Base-by-base conservation (phyloP, 176 grass and related monocot species). In the Otatea glauca region DNA sequence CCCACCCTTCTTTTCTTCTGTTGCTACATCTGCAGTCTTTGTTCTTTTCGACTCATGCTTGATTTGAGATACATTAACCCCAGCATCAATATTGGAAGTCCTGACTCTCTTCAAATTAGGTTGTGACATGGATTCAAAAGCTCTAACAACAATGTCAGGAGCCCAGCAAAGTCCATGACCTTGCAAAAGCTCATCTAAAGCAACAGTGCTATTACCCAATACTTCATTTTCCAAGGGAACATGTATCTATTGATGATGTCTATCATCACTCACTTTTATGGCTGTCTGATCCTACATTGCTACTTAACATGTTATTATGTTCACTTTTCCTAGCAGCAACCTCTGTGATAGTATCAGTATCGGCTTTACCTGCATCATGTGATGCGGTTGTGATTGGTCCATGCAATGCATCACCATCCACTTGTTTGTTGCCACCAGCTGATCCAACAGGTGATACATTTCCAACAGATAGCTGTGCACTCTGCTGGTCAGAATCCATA, bases 131-230 rank as follows among this genome's bases (percentile, higher is more conserved):
- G 38, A 59, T 48, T 74, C 75, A 84, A 75, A 70, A 87, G 76
- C 21, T 56, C 23, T 38, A 85, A 62, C 34, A 68, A 70, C 75
- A 70, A 72, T 20, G 72, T 80, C 82, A 41, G 89, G 62, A 60
- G 58, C 54, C 89, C 89, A 94, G 51, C 58, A 81, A 68, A 91
- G 87, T 14, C 91, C 91, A 70, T 90, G 72, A 48, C 75, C 88
- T 71, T 92, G 85, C 87, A 92, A 66, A 55, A 90, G 23, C 18
- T 93, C 91, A 93, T 93, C 94, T 75, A 81, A 85, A 83, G 72
- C 80, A 79, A 71, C 44, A 45, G 68, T 68, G 72, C 38, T 81
- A 62, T 86, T 65, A 54, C 70, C 85, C 38, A 59, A 65, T 39
- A 48, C 76, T 87, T 81, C 68, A 39, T 85, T 81, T 39, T 83